Base-by-base conservation (phyloP, 805 yeast genomes). In the Kodamaea fukazawae region DNA sequence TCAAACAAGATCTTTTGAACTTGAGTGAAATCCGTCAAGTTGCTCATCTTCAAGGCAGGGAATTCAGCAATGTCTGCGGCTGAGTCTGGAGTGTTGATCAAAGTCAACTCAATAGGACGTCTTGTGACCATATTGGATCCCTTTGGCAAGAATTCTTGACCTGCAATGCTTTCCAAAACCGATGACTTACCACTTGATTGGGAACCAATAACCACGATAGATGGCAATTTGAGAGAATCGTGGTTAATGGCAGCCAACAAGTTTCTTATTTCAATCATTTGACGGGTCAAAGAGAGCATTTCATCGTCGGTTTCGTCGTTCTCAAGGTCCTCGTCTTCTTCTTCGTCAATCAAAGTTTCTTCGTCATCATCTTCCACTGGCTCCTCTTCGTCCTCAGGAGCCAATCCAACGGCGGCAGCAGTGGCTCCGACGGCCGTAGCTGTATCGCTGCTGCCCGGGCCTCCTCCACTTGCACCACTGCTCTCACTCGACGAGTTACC, bases 71-170 rank as follows among this genome's bases (percentile, higher is more conserved):
- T 78, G 49, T 87, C 95, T 5, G 90, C 83, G 2, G 89, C 88
- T 0, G 80, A 60, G 8, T 65, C 70, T n/a, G 95, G 90, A 2
- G 96, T 79, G 57, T 93, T 90, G 7, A 93, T 83, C 35, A 93
- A 70, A 0, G 99, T 95, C 48, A 93, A 72, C 65, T 93, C 99
- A 34, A 93, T 91, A 1, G 99, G 99, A 52, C 99, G 76, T 60
- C 98, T 78, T 0, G 99, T 93, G 25, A 95, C 99, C 99, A 93
- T 95, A 58, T 95, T 93, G 30, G 87, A 79, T 23, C 99, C 99
- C 61, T 93, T 93, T 26, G 99, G 99, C 42, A 93, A 67, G 51
- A 93, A 93, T 58, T 93, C 97, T 51, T 86, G 96, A n/a, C 99
- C 99, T 4, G 93, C 99, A 42, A 93, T 86, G 5, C 96, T 79